Evolutionary conservation across 2,329 filamentous ascomycete genomes (phyloP), one percentile per base, ranked within the genome.

Genomic region (Alternaria ethzedia): DNA sequence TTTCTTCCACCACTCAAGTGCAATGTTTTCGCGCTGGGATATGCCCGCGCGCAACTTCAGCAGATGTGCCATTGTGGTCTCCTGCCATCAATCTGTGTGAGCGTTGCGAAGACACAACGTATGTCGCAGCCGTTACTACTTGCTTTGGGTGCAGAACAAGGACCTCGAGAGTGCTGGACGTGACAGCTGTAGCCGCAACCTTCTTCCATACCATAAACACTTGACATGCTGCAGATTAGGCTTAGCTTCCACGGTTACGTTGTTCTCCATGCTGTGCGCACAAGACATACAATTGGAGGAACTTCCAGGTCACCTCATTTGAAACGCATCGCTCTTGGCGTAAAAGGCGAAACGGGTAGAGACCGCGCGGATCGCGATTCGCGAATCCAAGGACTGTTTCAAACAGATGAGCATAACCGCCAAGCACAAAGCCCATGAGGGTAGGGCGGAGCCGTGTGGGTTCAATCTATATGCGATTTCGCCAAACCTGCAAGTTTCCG

Each of bases 341-440:
- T 21, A 12, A 50, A 57, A 54, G 46, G 30, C 41, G 23, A 59
- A 63, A 60, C 41, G 41, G 30, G 61, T 17, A 36, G 50, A 23
- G 58, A 44, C 47, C 41, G 41, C 15, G 50, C 47, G 44, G 52
- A 41, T 44, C n/a, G 20, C 63, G 56, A 66, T 68, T 63, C 55
- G 55, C 63, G 63, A 63, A 41, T 15, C 41, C 66, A 23, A 28
- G 56, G 54, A 46, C 46, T 60, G 70, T 70, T 72, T 70, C 70
- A 59, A 66, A 70, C 64, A 69, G 64, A 65, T 66, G 63, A 67
- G 17, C 41, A 36, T 59, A 41, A 51, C 23, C 36, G 59, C 63
- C 56, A 58, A 55, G 56, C 20, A 6, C 28, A 23, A 32, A 20
- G 36, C 13, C 21, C 52, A 57, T 44, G 47, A 59, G 59, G 60